Evolutionary conservation across 345 rosid genomes (phyloP).

Genomic region (Erysimum cheiranthoides): DNA sequence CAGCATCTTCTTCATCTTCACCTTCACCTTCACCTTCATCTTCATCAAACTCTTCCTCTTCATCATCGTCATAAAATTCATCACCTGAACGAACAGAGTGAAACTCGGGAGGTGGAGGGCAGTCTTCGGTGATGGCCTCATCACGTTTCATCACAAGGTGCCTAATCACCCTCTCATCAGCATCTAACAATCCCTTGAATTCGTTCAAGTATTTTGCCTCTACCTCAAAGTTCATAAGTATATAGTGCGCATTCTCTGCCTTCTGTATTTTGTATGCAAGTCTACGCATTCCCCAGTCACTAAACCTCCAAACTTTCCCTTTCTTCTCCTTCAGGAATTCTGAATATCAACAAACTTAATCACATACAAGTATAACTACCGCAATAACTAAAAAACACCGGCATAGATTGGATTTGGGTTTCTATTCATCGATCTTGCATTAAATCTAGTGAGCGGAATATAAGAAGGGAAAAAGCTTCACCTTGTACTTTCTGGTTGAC

Average conservation of each 20-base stretch:
- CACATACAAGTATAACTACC: not conserved
- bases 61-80: slow-evolving; percentile 62
- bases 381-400: not conserved
- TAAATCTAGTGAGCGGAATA: not conserved
- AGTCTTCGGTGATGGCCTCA: slow-evolving; percentile 71
- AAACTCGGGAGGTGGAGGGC: slow-evolving; percentile 92
- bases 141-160: slow-evolving; percentile 90
- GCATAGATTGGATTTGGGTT: not conserved
- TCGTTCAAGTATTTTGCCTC: slow-evolving; percentile 84
- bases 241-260: slow-evolving; percentile 82
- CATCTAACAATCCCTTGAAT: slow-evolving; percentile 78
- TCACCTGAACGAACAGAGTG: slow-evolving; percentile 56
- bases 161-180: slow-evolving; percentile 84
- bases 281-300: slow-evolving; percentile 93
- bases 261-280: slow-evolving; percentile 88
- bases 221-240: slow-evolving; percentile 91
- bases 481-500: slow-evolving; percentile 92
- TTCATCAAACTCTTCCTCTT: slow-evolving; percentile 54
- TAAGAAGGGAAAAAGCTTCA: slow-evolving; percentile 34
- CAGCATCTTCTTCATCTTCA: slow-evolving; percentile 44
- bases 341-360: slow-evolving; percentile 39
- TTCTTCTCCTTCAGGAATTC: slow-evolving; percentile 84
- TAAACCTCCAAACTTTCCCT: slow-evolving; percentile 85
- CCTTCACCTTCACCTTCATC: slow-evolving; percentile 40
- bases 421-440: not conserved